Evolutionary conservation across 441 rosid species (phyloP).

Genomic region (Capsella rubella): DNA sequence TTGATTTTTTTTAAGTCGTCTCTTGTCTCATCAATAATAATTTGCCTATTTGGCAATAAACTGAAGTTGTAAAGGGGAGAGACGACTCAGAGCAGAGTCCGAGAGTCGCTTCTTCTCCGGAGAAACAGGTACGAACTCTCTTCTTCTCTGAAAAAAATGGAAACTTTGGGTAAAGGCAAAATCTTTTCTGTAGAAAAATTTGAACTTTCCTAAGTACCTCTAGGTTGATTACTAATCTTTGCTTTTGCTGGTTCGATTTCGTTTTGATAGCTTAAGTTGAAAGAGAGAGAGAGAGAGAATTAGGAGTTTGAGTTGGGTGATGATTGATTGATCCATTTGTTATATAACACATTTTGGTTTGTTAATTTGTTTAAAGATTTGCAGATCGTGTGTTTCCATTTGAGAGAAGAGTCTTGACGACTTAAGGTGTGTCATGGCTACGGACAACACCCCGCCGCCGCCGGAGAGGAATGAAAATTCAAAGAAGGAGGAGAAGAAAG

Average conservation of each 20-base stretch:
- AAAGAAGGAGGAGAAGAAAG: not conserved
- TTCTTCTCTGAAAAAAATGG: not conserved
- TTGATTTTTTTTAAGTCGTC: not conserved
- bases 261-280: not conserved
- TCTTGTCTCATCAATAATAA: not conserved
- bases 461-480: not conserved
- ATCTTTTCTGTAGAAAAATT: not conserved
- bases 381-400: no score
- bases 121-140: conserved; percentile 9
- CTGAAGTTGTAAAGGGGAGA: conserved; percentile 13
- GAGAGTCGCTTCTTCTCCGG: conserved; percentile 15
- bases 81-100: conserved; percentile 1
- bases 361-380: not conserved
- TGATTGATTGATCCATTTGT: no score
- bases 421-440: not conserved
- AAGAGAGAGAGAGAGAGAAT: not conserved
- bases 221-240: not conserved
- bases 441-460: not conserved
- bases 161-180: not conserved
- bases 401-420: conserved; percentile 2
- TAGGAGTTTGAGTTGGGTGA: not conserved
- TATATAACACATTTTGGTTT: no score
- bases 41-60: conserved; percentile 27
- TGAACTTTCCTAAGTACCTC: not conserved
- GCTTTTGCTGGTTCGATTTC: not conserved